Evolutionary conservation across 1,284 basidiomycete species (phyloP).

Genomic region (Meripilus lineatus): DNA sequence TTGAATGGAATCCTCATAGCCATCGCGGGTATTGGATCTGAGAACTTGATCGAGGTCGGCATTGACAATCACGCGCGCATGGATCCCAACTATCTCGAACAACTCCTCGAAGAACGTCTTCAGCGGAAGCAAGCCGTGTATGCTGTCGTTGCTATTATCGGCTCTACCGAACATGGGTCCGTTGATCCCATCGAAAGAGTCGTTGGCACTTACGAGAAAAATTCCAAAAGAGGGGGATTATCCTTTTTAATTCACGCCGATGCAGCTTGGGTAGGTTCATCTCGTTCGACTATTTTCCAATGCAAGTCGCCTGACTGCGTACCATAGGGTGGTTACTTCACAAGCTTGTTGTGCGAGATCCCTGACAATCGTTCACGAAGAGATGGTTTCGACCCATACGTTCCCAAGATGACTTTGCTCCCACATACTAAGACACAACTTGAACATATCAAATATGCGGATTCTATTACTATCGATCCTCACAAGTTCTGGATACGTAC

Average conservation of each 20-base stretch:
- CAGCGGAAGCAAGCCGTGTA: conserved; percentile 31
- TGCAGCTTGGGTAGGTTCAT: conserved; percentile 36
- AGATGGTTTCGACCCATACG: no score
- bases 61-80: conserved; percentile 37
- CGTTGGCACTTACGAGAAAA: conserved; percentile 30
- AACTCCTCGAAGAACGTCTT: conserved; percentile 28
- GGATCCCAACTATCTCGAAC: conserved; percentile 24
- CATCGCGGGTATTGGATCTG: conserved; percentile 37
- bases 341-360: no score
- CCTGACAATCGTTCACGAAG: no score
- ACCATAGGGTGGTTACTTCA: no score
- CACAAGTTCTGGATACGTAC: no score
- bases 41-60: conserved; percentile 31
- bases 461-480: no score
- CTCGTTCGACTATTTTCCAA: no score
- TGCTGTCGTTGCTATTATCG: conserved; percentile 40
- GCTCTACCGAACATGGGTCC: conserved; percentile 41
- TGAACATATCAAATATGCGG: no score
- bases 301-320: no score
- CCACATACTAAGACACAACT: no score
- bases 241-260: conserved; percentile 40
- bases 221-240: conserved; percentile 29
- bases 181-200: conserved; percentile 39
- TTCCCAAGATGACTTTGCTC: no score
- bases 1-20: conserved; percentile 24